phyloP scores from a whole-genome alignment of 306 rosid genomes.

The Vicia faba region DNA sequence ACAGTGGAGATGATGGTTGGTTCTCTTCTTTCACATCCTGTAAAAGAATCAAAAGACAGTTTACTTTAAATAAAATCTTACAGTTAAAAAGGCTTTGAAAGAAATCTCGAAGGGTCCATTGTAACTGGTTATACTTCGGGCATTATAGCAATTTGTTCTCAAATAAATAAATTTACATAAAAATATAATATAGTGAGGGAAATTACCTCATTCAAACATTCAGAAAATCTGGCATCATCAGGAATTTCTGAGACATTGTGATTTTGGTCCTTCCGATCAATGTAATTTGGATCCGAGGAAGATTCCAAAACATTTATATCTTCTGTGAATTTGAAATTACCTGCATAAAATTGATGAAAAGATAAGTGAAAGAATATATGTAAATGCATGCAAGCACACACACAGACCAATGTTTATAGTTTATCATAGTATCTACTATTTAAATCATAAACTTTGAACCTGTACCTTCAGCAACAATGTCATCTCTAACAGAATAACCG shows the following conservation, averaged over 20 bases:
- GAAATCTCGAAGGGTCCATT: slow-evolving; percentile 1
- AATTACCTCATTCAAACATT: slow-evolving; percentile 59
- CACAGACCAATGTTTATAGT: background rate
- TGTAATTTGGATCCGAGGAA: slow-evolving; percentile 42
- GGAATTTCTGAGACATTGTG: slow-evolving; percentile 41
- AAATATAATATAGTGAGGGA: slow-evolving; percentile 22
- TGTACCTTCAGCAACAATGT: slow-evolving; percentile 61
- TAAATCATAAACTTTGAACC: slow-evolving; percentile 31
- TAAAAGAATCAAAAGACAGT: slow-evolving; percentile 20
- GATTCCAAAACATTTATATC: slow-evolving; percentile 47
- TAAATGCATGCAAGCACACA: background rate
- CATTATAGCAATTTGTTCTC: background rate
- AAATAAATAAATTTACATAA: slow-evolving; percentile 21
- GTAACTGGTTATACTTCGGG: slow-evolving; percentile 8
- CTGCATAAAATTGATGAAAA: slow-evolving; percentile 43
- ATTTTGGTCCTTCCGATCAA: slow-evolving; percentile 43
- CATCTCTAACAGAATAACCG: slow-evolving; percentile 41
- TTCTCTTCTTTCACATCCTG: slow-evolving; percentile 64
- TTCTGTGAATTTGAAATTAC: slow-evolving; percentile 39
- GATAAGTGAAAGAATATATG: slow-evolving; percentile 25
- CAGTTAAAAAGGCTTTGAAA: slow-evolving; percentile 2
- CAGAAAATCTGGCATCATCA: slow-evolving; percentile 42
- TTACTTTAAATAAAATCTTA: slow-evolving; percentile 32
- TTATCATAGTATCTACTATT: slow-evolving; percentile 14
- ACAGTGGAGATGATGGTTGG: slow-evolving; percentile 49